Base-by-base conservation (phyloP, 305 asterid species). In the Solanum hybrid region DNA sequence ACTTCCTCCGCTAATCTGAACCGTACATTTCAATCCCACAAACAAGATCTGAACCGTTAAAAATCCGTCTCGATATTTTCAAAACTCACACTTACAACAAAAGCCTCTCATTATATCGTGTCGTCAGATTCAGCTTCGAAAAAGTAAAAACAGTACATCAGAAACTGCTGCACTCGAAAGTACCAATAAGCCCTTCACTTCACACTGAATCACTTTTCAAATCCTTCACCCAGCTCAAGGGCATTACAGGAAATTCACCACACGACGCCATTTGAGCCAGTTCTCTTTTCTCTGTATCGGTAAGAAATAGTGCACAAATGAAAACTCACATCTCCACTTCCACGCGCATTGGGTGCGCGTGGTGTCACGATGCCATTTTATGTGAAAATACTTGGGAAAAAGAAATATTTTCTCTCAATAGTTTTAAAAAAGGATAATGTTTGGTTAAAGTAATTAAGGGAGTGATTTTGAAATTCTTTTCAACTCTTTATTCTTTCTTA, bases 121-220 rank as follows among this genome's bases (percentile, higher is more conserved):
- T 81, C 87, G 87, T 81, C 87, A 81, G 87, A 81, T 89, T 85
- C 77, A 73, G 86, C 88, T 89, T 89, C 77, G 89, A 51, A 89
- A 89, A 81, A 81, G 87, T 81, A 81, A 81, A 81, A 39, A 31
- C 61, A 84, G 86, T 45, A 45, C 65, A 70, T 29, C 83, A 85
- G 51, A 38, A 86, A 61, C 34, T 84, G 91, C 75, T 57, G 20
- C 34, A 20, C 29, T 38, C 70, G 24, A 81, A 81, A 81, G 34
- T 81, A 81, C 87, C 8, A 81, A 24, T 81, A 13, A 37, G 17
- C 70, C 87, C 87, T 81, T 81, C 20, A 13, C 4, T 38, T 81
- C 87, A 6, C 34, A 79, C 11, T 5, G 57, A 79, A 11, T 6
- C 86, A 79, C 86, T 37, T 79, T 22, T 13, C 87, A 81, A 12